Conservation (phyloP, 2,329 filamentous ascomycete genomes). For the Biscogniauxia mediterranea region DNA sequence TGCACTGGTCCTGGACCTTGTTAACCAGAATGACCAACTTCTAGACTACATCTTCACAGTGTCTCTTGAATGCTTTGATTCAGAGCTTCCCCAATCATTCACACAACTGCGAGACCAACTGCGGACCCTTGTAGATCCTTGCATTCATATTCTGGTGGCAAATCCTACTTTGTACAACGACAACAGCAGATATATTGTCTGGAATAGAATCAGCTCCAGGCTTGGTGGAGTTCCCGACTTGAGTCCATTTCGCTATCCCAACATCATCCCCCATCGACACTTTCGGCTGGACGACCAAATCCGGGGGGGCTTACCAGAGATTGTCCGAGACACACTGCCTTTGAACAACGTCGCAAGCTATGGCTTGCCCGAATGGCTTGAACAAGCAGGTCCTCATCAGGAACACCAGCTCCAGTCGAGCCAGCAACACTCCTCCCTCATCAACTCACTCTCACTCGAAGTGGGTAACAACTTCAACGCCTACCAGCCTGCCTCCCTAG, state of each 20-base stretch:
- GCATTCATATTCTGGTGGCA: neutral
- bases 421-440: neutral
- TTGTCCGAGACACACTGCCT: neutral
- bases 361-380: neutral
- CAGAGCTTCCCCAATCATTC: neutral
- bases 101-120: slow-evolving; percentile 1
- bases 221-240: neutral
- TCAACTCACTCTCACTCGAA: no score
- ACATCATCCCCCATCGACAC: slow-evolving; percentile 10
- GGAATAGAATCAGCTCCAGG: slow-evolving; percentile 4
- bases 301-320: neutral
- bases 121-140: neutral
- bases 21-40: neutral
- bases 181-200: neutral
- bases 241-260: slow-evolving; percentile 4
- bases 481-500: no score
- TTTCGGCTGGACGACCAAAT: slow-evolving; percentile 4
- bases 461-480: no score
- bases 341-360: neutral
- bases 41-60: neutral
- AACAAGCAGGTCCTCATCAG: neutral
- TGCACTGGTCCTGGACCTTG: slow-evolving; percentile 3
- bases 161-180: neutral
- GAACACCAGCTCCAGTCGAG: neutral
- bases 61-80: neutral